These are phyloP conservation scores for Posidonia australis DNA, from an alignment of 106 monocot species.

Conservation along the genomic window DNA sequence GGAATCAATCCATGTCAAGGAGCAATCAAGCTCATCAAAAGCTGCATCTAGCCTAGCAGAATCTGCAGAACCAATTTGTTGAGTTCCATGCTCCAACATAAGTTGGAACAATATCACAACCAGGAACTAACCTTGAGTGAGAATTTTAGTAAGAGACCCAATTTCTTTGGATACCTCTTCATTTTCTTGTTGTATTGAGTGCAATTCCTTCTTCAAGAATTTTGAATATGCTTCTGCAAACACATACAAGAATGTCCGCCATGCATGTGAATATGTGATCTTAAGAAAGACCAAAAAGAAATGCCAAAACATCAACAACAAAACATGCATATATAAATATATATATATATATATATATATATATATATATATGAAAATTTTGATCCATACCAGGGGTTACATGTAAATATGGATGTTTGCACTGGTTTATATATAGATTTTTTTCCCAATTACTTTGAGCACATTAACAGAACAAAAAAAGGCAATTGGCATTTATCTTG, in stretches of 20 bases:
- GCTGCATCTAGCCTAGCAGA: constrained; percentile 4
- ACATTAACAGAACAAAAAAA: no score
- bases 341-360: no score
- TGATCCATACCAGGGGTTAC: no score
- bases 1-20: not conserved
- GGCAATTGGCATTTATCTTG: no score
- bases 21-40: not conserved
- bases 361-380: no score
- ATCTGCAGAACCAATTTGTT: not conserved
- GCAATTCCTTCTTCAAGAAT: not conserved
- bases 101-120: not conserved
- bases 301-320: no score
- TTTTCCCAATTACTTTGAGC: no score
- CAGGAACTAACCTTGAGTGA: not conserved
- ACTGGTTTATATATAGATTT: no score
- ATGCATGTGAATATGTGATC: no score
- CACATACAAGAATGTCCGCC: not conserved
- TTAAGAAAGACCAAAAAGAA: no score
- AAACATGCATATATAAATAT: no score
- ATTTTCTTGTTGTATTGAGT: constrained; percentile 1
- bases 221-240: constrained; percentile 1
- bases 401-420: no score
- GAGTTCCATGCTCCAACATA: not conserved
- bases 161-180: not conserved
- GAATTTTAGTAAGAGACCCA: not conserved